Evolutionary conservation across 495 filamentous ascomycete genomes (phyloP), one percentile per base, ranked within the genome.

Genomic region (Staphylotrichum longicolle): DNA sequence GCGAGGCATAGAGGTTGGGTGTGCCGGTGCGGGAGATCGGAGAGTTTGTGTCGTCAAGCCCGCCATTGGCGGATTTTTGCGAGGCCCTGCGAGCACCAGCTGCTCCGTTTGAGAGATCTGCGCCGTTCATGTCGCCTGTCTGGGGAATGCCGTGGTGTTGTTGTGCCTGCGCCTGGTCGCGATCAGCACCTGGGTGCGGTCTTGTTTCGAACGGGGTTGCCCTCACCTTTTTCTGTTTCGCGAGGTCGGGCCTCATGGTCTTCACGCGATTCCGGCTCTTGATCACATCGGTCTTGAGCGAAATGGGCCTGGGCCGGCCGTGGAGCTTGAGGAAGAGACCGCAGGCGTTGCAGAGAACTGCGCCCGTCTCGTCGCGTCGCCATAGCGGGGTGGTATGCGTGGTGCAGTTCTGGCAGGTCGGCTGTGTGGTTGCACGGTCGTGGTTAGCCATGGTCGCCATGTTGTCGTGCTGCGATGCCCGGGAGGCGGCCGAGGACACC

Each of bases 181-280:
- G 30, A 45, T 27, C 59, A 33, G 48, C 42, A 44, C n/a, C 20
- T 55, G 39, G 34, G 53, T 60, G 44, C 50, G 42, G 37, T 39
- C 37, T 39, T 44, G 34, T 35, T 56, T 34, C 41, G 60, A 48
- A 33, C 14, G 15, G 6, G 48, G 15, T 12, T 6, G 27, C 3
- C 54, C 66, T 45, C 68, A 93, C 93, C 85, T 96, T 98, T 75
- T 92, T 93, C 78, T 93, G 94, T 55, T 87, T 84, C 9, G 86
- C 87, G 66, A 91, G 88, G 6, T 89, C 91, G 2, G 81, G 77
- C 35, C 81, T 78, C 61, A 88, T 85, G 49, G 91, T 94, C 80
- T 98, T 98, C 53, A 98, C 93, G 57, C 94, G 86, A 73, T 99
- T 99, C 67, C 94, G 92, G 78, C 93, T 96, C 78, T 99, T 99